Evolutionary conservation across 2,329 filamentous ascomycete genomes (phyloP).

Genomic region (Hortaea sp.): DNA sequence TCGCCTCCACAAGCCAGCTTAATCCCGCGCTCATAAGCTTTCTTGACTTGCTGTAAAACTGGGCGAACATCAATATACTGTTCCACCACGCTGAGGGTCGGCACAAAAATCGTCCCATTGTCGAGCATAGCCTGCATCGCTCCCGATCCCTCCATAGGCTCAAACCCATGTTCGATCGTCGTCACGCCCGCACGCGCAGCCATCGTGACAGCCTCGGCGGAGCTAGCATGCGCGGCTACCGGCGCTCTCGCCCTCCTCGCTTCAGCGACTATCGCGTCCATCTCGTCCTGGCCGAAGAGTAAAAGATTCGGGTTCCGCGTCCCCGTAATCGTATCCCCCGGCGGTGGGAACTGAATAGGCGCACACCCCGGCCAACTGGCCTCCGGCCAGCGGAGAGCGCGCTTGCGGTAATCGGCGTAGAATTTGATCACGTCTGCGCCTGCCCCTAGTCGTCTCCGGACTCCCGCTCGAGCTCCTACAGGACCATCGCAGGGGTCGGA

Average conservation of each 20-base stretch:
- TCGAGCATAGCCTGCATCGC: slow-evolving; percentile 36
- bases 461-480: slow-evolving; percentile 29
- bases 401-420: slow-evolving; percentile 24
- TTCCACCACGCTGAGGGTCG: slow-evolving; percentile 42
- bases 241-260: slow-evolving; percentile 17
- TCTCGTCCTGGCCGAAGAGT: slow-evolving; percentile 19
- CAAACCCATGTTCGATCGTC: slow-evolving; percentile 23
- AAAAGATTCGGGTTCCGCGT: slow-evolving; percentile 17
- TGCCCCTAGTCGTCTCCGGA: slow-evolving; percentile 21
- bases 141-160: slow-evolving; percentile 25
- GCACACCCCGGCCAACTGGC: slow-evolving; percentile 18
- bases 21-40: slow-evolving; percentile 38
- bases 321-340: slow-evolving; percentile 6
- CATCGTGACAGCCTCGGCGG: slow-evolving; percentile 21
- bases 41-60: slow-evolving; percentile 31
- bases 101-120: slow-evolving; percentile 41
- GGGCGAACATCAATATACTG: slow-evolving; percentile 16
- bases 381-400: slow-evolving; percentile 18
- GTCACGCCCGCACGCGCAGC: slow-evolving; percentile 23
- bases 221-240: slow-evolving; percentile 21
- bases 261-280: slow-evolving; percentile 22
- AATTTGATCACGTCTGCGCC: slow-evolving; percentile 26
- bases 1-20: slow-evolving; percentile 45
- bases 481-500: slow-evolving; percentile 36
- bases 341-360: slow-evolving; percentile 15